Conservation (phyloP, 208 protist genomes). For the Leishmania turanica region DNA sequence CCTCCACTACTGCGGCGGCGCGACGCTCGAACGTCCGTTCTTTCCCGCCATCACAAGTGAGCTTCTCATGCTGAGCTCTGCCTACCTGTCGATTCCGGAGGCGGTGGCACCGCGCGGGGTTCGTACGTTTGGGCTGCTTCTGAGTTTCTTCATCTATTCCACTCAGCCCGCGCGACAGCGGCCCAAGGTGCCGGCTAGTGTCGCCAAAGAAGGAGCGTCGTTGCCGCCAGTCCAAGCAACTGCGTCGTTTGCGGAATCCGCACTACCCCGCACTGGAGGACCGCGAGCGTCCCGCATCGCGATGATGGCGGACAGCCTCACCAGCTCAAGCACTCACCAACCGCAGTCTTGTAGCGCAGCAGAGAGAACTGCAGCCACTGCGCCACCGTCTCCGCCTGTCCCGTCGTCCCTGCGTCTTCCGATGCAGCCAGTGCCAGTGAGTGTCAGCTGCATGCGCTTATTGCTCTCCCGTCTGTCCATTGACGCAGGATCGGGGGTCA, state of each 20-base stretch:
- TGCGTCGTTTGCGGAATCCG: neutral
- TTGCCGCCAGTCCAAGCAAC: neutral
- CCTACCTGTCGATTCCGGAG: slow-evolving; percentile 63
- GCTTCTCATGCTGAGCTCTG: slow-evolving; percentile 60
- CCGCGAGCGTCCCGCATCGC: neutral
- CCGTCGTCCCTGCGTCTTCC: slow-evolving; percentile 8
- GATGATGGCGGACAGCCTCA: neutral
- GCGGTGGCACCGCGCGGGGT: slow-evolving; percentile 36
- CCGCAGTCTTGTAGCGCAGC: neutral
- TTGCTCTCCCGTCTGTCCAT: slow-evolving; percentile 19
- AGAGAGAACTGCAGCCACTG: neutral
- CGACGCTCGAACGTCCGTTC: slow-evolving; percentile 46
- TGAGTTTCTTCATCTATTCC: slow-evolving; percentile 59
- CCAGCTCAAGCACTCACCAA: neutral
- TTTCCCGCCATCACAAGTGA: slow-evolving; percentile 43
- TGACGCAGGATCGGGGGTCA: neutral
- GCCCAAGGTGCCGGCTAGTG: neutral
- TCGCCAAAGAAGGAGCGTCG: neutral
- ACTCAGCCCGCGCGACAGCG: slow-evolving; percentile 52
- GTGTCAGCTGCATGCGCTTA: slow-evolving; percentile 24
- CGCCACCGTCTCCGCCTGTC: slow-evolving; percentile 6
- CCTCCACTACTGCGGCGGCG: slow-evolving; percentile 71
- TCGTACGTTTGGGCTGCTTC: slow-evolving; percentile 66
- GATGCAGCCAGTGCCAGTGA: slow-evolving; percentile 23
- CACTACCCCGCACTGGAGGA: neutral